Evolutionary conservation across 1,284 basidiomycete genomes (phyloP).

Genomic region (Cutaneotrichosporon cutaneum): DNA sequence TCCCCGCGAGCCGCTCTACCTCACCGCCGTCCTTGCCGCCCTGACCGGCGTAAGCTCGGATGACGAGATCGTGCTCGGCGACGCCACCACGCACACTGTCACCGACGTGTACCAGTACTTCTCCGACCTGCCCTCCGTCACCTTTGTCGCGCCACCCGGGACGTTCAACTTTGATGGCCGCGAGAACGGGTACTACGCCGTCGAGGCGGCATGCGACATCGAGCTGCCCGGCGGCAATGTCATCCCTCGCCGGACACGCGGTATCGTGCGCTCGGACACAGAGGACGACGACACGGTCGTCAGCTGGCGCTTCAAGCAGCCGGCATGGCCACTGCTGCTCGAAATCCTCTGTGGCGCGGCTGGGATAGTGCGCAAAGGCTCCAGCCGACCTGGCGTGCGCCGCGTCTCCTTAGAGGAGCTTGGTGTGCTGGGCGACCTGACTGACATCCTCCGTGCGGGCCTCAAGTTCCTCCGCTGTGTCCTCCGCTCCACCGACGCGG

Average conservation of each 20-base stretch:
- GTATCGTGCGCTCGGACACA: conserved; percentile 23
- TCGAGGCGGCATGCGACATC: conserved; percentile 32
- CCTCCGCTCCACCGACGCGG: conserved; percentile 28
- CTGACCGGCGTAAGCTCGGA: conserved; percentile 33
- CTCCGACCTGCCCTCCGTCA: conserved; percentile 34
- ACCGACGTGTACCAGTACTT: conserved; percentile 39
- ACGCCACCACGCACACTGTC: conserved; percentile 28
- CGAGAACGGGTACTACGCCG: conserved; percentile 31
- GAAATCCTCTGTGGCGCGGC: conserved; percentile 40
- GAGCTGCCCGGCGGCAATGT: conserved; percentile 41
- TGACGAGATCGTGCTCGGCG: conserved; percentile 17
- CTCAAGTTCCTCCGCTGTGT: conserved; percentile 35
- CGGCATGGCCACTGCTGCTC: conserved; percentile 39
- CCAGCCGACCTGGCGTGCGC: background rate
- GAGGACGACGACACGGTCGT: conserved; percentile 25
- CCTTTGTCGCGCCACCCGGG: conserved; percentile 21
- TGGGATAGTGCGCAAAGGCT: conserved; percentile 21
- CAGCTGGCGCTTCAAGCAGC: conserved; percentile 31
- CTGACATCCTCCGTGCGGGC: conserved; percentile 32
- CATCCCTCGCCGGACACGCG: conserved; percentile 35
- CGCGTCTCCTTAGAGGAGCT: conserved; percentile 36
- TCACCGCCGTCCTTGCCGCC: conserved; percentile 35
- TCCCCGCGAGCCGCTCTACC: conserved; percentile 33
- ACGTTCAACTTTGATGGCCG: conserved; percentile 25
- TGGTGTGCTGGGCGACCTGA: conserved; percentile 29